Conservation (phyloP, 306 rosid species). For the Vachellia pachyceras region DNA sequence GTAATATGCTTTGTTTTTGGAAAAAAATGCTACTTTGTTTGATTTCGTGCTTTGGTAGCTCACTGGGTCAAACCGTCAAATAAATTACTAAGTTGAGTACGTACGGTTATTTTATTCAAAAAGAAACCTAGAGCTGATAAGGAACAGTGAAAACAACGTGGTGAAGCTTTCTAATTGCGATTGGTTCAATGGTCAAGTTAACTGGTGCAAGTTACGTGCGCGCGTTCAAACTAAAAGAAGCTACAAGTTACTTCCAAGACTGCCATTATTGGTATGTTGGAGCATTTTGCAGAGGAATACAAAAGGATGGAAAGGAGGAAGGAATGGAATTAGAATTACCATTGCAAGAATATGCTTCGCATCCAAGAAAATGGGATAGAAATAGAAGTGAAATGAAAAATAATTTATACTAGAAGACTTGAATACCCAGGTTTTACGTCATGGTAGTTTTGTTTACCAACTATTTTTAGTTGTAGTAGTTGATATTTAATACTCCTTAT, state of each 20-base stretch:
- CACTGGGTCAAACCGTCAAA: neutral
- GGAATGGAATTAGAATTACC: neutral
- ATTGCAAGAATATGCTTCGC: neutral
- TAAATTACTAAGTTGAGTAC: neutral
- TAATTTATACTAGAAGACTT: too few species aligned
- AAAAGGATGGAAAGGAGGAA: neutral
- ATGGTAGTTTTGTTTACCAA: too few species aligned
- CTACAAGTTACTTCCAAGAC: neutral
- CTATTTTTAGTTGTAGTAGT: too few species aligned
- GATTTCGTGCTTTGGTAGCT: neutral
- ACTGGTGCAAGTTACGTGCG: neutral
- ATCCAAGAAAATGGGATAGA: neutral
- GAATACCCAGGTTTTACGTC: too few species aligned
- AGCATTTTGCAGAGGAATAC: neutral
- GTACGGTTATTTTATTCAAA: neutral
- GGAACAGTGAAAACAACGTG: neutral
- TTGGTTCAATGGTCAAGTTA: neutral
- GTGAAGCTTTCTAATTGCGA: neutral
- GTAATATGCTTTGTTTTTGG: neutral
- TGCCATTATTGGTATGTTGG: neutral
- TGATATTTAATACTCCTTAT: too few species aligned
- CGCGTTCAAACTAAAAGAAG: neutral
- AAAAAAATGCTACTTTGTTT: neutral
- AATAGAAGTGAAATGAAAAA: neutral
- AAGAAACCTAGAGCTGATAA: neutral